Evolutionary conservation across 1,284 basidiomycete genomes (phyloP).

Genomic region (Phylloporus sp.): DNA sequence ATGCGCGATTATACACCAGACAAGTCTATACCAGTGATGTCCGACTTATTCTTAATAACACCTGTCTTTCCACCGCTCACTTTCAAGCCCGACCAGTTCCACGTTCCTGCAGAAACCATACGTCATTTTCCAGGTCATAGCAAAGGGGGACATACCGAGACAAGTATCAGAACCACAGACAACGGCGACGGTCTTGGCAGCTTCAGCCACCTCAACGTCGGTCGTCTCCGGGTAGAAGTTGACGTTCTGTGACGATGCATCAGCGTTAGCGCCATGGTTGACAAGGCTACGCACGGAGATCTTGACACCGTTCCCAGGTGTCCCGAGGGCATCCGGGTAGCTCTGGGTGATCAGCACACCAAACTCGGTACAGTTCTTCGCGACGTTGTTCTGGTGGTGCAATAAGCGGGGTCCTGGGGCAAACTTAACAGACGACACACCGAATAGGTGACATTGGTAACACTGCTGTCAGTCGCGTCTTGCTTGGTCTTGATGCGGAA

Average conservation of each 20-base stretch:
- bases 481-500: slow-evolving; percentile 58
- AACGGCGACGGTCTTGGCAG: slow-evolving; percentile 49
- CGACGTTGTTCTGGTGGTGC: slow-evolving; percentile 49
- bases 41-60: slow-evolving; percentile 46
- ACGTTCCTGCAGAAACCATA: slow-evolving; percentile 46
- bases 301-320: slow-evolving; percentile 56
- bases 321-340: slow-evolving; percentile 53
- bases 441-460: slow-evolving; percentile 53
- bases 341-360: slow-evolving; percentile 58
- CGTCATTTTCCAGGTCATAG: not conserved
- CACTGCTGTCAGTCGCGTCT: slow-evolving; percentile 47
- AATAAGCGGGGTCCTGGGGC: slow-evolving; percentile 7
- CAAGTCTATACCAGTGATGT: slow-evolving; percentile 44
- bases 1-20: slow-evolving; percentile 9
- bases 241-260: slow-evolving; percentile 41
- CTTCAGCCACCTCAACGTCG: slow-evolving; percentile 45
- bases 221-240: slow-evolving; percentile 48
- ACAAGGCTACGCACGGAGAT: slow-evolving; percentile 36
- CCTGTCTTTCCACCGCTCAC: slow-evolving; percentile 54
- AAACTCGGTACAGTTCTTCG: slow-evolving; percentile 47
- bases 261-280: not conserved
- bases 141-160: slow-evolving; percentile 39
- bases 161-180: slow-evolving; percentile 57
- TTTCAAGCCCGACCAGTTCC: slow-evolving; percentile 60
- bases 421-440: slow-evolving; percentile 20